phyloP scores from a whole-genome alignment of 805 yeast genomes.

The Yamadazyma insecticola region DNA sequence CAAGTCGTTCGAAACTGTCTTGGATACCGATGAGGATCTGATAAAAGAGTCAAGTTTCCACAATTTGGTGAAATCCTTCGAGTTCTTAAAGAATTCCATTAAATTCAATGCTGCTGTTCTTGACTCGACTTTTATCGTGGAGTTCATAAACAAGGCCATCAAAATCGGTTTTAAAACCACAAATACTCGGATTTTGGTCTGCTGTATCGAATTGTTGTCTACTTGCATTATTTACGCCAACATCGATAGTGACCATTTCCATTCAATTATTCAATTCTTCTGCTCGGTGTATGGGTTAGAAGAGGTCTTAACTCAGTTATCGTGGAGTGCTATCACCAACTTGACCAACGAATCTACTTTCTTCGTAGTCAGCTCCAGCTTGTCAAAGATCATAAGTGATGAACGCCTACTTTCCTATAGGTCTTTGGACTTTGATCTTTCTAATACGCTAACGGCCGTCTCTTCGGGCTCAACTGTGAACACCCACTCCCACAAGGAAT shows the following conservation, averaged over 20 bases:
- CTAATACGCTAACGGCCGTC: conserved; percentile 5
- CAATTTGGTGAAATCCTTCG: conserved; percentile 17
- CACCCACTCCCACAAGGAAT: conserved; percentile 1
- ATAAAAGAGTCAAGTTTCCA: conserved; percentile 5
- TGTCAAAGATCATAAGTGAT: conserved; percentile 9
- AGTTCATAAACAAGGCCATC: conserved; percentile 29
- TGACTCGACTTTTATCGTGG: conserved; percentile 30
- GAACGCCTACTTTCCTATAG: conserved; percentile 6
- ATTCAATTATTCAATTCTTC: conserved; percentile 37
- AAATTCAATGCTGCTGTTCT: conserved; percentile 44
- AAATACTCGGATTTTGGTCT: conserved; percentile 27
- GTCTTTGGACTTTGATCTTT: conserved; percentile 1
- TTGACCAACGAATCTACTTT: conserved; percentile 36
- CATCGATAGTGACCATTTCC: conserved; percentile 39
- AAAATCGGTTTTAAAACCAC: conserved; percentile 38
- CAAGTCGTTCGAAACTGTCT: conserved; percentile 8
- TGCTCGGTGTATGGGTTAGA: conserved; percentile 41
- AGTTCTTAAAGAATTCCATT: conserved; percentile 41
- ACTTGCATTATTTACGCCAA: conserved; percentile 42
- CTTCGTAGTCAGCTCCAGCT: conserved; percentile 5
- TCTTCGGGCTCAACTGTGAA: conserved; percentile 7
- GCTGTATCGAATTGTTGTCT: conserved; percentile 39
- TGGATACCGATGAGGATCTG: conserved; percentile 3
- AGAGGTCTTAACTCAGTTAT: conserved; percentile 25
- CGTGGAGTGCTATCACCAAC: conserved; percentile 36